Conservation (phyloP, 1,284 basidiomycete genomes). For the Butyriboletus regius region DNA sequence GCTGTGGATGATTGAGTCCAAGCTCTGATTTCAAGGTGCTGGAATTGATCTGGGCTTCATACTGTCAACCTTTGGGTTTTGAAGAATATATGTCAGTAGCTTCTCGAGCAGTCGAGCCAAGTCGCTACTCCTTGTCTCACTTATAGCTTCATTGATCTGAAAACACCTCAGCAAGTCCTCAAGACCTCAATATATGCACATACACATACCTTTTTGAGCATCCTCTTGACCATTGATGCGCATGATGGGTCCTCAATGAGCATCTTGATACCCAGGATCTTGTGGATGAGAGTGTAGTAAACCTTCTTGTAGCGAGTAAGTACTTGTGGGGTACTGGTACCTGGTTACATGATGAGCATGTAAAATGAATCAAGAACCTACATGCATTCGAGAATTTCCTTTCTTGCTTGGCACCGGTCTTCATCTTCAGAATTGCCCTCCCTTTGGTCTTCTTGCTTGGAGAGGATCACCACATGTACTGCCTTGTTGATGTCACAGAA, state of each 20-base stretch:
- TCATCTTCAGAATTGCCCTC: too few relatives aligned
- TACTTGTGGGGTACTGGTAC: background rate
- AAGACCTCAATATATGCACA: background rate
- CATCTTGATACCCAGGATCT: background rate
- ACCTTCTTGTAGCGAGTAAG: background rate
- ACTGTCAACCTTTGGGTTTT: background rate
- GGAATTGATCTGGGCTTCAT: too few relatives aligned
- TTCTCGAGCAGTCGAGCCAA: background rate
- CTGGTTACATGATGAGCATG: background rate
- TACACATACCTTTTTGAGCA: background rate
- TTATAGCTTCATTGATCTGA: too few relatives aligned
- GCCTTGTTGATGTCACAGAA: too few relatives aligned
- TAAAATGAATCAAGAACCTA: background rate
- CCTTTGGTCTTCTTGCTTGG: too few relatives aligned
- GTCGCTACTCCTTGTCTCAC: background rate
- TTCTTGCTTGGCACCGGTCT: too few relatives aligned
- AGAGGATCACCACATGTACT: too few relatives aligned
- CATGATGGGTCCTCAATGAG: background rate
- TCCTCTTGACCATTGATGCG: background rate
- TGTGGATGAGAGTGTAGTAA: background rate
- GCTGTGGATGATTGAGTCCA: too few relatives aligned
- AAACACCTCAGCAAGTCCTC: background rate
- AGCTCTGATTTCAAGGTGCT: too few relatives aligned
- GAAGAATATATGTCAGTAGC: background rate
- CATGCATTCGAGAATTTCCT: too few relatives aligned